phyloP scores from a whole-genome alignment of 1,284 basidiomycete genomes.

The Marasmius oreades region DNA sequence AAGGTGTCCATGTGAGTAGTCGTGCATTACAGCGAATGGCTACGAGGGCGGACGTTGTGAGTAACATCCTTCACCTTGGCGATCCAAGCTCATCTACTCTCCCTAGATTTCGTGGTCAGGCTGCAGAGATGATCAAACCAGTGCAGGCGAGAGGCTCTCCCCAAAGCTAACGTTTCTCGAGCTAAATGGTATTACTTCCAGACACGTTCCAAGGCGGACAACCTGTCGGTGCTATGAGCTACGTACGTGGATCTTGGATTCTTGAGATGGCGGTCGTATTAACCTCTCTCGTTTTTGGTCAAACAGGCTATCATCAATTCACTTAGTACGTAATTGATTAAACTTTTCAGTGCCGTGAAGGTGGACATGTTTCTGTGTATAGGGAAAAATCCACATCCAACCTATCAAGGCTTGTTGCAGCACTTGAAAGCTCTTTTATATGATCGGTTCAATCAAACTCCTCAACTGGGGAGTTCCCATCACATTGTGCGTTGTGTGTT shows the following conservation, averaged over 20 bases:
- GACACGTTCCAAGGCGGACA: slow-evolving; percentile 49
- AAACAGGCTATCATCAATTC: slow-evolving; percentile 66
- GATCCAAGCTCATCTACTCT: not conserved
- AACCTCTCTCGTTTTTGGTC: not conserved
- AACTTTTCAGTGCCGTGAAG: not conserved
- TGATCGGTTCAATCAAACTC: slow-evolving; percentile 73
- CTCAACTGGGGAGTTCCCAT: slow-evolving; percentile 74
- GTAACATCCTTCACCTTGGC: slow-evolving; percentile 20
- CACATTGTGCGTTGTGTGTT: slow-evolving; percentile 48
- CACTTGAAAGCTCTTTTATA: slow-evolving; percentile 57
- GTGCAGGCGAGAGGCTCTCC: slow-evolving; percentile 30
- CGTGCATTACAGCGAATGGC: slow-evolving; percentile 31
- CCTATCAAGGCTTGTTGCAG: slow-evolving; percentile 71
- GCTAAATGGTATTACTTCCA: too few relatives aligned
- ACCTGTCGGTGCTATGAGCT: slow-evolving; percentile 72
- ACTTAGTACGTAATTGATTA: slow-evolving; percentile 37
- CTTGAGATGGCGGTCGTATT: not conserved
- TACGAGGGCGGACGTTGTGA: slow-evolving; percentile 47
- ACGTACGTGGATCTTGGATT: slow-evolving; percentile 34
- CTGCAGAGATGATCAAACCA: slow-evolving; percentile 79
- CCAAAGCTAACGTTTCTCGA: too few relatives aligned
- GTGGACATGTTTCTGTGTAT: not conserved
- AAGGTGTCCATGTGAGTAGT: slow-evolving; percentile 42
- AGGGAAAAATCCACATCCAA: slow-evolving; percentile 64
- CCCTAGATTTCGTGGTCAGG: slow-evolving; percentile 63